phyloP scores from a whole-genome alignment of 371 early-diverging fungal genomes.

The Dichotomocladium elegans region DNA sequence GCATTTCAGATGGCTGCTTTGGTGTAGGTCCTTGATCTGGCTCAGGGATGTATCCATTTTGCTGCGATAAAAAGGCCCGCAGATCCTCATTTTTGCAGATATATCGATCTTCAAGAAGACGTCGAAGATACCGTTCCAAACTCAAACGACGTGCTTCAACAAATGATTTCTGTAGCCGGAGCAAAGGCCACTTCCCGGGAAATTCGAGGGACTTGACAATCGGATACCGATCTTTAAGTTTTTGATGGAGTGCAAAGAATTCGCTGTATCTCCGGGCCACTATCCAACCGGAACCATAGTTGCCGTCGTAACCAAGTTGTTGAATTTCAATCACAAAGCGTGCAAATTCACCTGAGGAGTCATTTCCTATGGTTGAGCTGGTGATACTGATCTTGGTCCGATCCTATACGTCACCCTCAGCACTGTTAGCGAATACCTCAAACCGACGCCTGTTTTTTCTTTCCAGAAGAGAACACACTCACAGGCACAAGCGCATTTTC shows the following conservation, averaged over 20 bases:
- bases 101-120: conserved; percentile 46
- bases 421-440: not conserved
- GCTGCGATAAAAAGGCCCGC: conserved; percentile 63
- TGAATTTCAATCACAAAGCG: conserved; percentile 80
- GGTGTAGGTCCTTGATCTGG: conserved; percentile 14
- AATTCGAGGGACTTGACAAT: conserved; percentile 65
- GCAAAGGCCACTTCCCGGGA: conserved; percentile 68
- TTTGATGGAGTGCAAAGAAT: conserved; percentile 74
- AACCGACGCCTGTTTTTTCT: not conserved
- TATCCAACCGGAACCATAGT: conserved; percentile 69
- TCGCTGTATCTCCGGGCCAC: conserved; percentile 78
- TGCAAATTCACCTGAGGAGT: conserved; percentile 61
- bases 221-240: conserved; percentile 55
- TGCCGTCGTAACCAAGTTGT: conserved; percentile 50
- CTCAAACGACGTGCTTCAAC: conserved; percentile 67
- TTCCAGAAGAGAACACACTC: too few species aligned
- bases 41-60: conserved; percentile 47
- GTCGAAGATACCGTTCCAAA: conserved; percentile 72
- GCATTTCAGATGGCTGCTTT: not conserved
- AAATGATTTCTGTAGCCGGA: conserved; percentile 57
- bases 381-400: conserved; percentile 59
- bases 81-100: conserved; percentile 58
- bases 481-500: conserved; percentile 68
- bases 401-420: conserved; percentile 27
- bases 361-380: conserved; percentile 52